These are phyloP conservation scores for Oryza nivara DNA, from an alignment of 176 grass and related monocot species.

Conservation along the genomic window DNA sequence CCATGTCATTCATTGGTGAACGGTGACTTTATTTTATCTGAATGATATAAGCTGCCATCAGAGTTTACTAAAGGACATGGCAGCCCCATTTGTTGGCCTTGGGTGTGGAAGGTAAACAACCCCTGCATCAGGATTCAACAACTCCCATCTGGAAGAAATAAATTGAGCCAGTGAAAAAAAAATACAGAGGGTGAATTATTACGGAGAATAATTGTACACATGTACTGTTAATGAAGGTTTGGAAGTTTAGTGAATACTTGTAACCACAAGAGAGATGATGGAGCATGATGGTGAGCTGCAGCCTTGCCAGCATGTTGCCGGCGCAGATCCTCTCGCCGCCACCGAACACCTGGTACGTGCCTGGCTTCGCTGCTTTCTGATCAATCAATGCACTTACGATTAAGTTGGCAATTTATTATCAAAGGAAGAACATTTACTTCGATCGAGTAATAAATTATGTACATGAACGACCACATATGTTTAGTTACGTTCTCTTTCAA, in stretches of 20 bases:
- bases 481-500: too few species aligned
- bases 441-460: too few species aligned
- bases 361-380: slow-evolving; percentile 22
- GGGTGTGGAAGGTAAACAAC: slow-evolving; percentile 20
- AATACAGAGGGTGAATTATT: background rate
- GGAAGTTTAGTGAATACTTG: background rate
- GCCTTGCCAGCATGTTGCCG: slow-evolving; percentile 35
- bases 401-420: too few species aligned
- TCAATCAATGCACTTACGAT: background rate
- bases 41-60: background rate
- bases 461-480: too few species aligned
- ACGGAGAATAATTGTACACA: background rate
- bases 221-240: too few species aligned
- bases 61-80: background rate
- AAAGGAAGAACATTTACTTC: too few species aligned
- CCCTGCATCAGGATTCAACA: slow-evolving; percentile 30
- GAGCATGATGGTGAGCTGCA: slow-evolving; percentile 34
- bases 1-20: too few species aligned
- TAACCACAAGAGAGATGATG: slow-evolving; percentile 39
- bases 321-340: slow-evolving; percentile 28
- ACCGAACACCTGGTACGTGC: slow-evolving; percentile 33
- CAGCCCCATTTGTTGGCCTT: slow-evolving; percentile 23
- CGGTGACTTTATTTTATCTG: too few species aligned
- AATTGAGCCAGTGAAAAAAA: background rate
- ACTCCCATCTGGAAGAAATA: slow-evolving; percentile 17